Evolutionary conservation across 2,329 filamentous ascomycete species (phyloP).

Genomic region (Polychaeton citri): DNA sequence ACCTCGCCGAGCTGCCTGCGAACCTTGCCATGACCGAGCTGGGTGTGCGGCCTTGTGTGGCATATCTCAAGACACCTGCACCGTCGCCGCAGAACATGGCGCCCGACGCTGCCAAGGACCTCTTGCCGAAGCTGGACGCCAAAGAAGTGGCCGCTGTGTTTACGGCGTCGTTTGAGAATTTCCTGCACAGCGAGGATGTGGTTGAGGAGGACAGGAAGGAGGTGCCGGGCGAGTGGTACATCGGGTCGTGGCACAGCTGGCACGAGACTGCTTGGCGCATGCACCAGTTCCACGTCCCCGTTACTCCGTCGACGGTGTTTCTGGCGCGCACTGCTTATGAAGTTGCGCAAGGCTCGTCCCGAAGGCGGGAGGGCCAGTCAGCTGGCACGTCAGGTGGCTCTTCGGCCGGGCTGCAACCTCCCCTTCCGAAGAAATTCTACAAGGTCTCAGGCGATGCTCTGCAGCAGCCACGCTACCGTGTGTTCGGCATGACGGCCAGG

Average conservation of each 20-base stretch:
- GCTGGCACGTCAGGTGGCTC: neutral
- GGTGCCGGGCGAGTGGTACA: conserved; percentile 60
- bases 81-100: conserved; percentile 49
- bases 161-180: conserved; percentile 75
- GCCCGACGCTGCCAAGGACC: conserved; percentile 32
- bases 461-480: conserved; percentile 46
- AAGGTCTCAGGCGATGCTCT: conserved; percentile 13
- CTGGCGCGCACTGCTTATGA: conserved; percentile 6
- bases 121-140: conserved; percentile 60
- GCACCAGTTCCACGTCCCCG: conserved; percentile 86
- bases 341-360: neutral
- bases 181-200: conserved; percentile 52
- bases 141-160: conserved; percentile 91
- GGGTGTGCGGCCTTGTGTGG: conserved; percentile 37
- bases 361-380: neutral
- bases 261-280: conserved; percentile 67
- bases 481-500: conserved; percentile 90
- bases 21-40: conserved; percentile 39
- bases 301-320: conserved; percentile 52
- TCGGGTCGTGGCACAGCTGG: conserved; percentile 69
- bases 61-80: conserved; percentile 40
- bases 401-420: conserved; percentile 10
- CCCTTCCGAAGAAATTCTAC: conserved; percentile 17
- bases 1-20: conserved; percentile 67
- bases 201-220: conserved; percentile 19